Base-by-base conservation (phyloP, 768 basidiomycete genomes). In the Phlebiopsis flavidoalba region DNA sequence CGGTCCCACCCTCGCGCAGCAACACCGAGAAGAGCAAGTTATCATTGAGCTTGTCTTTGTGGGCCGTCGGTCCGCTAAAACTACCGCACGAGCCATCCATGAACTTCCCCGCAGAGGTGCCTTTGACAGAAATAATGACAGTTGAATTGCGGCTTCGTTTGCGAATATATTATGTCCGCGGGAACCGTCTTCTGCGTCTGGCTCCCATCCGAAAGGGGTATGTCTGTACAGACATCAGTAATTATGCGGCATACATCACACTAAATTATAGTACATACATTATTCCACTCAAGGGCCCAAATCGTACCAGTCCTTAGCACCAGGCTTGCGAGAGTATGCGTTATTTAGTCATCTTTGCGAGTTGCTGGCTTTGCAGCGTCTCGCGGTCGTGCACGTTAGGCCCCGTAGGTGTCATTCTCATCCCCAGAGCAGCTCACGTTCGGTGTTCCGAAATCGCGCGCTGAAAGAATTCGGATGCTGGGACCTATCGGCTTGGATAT, bases 121-220 rank as follows among this genome's bases (percentile, higher is more conserved):
- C 96, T 72, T 98, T 98, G 79, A 98, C 89, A 26, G 93, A 84
- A 37, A 98, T 79, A 31, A 96, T 82, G 46, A 98, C 80, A 0
- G 92, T 95, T 40, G 81, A 78, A 70, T 98, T 97, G 71, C 91
- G n/a, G n/a, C 87, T 0, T 80, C 77, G 1, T 85, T 88, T 19
- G 89, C 91, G 68, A 96, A 97, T 15, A 98, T 87, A 67, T 97
- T 87, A 67, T 97, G 89, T 0, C 96, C 96, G 7, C 95, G 82
- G 60, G 98, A 86, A 1, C 93, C 93, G 70, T 96, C 91, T 17
- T 96, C 91, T 17, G 83, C 81, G 64, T 91, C 88, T 11, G 87
- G 85, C 67, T 93, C 89, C 95, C 95, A 98, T 14, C 96, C 96
- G 69, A 97, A n/a, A 90, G 0, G 91, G 93, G 66, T 88, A 83